Evolutionary conservation across 2,329 filamentous ascomycete genomes (phyloP).

Genomic region (Metarhizium guizhouense): DNA sequence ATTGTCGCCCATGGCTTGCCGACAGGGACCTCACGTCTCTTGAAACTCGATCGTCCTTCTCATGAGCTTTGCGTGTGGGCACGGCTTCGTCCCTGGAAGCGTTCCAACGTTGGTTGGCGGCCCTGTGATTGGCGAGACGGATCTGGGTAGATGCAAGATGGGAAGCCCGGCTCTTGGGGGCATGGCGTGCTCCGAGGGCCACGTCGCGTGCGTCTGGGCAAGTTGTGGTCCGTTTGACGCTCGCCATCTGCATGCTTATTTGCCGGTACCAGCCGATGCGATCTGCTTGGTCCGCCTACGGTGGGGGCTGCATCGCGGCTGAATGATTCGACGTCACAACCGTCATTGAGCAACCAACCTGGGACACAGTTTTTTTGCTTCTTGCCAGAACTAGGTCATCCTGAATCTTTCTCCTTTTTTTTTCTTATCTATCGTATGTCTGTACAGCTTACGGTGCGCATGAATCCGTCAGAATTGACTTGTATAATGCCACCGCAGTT

Average conservation of each 20-base stretch:
- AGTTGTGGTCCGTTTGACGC: neutral
- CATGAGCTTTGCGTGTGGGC: neutral
- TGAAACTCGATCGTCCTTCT: neutral
- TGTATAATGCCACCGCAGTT: constrained; percentile 23
- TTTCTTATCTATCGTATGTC: no score
- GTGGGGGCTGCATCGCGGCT: no score
- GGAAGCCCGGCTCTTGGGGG: neutral
- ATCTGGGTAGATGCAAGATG: neutral
- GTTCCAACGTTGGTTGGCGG: neutral
- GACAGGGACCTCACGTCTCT: neutral
- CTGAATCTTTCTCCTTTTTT: no score
- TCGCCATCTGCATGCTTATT: no score
- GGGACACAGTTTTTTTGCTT: no score
- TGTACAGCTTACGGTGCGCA: no score
- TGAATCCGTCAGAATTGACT: constrained; percentile 9
- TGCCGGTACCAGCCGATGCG: no score
- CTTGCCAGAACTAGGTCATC: no score
- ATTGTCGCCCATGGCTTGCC: constrained; percentile 1
- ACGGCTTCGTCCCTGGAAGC: neutral
- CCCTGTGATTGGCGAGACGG: constrained; percentile 1
- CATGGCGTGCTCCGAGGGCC: constrained; percentile 3
- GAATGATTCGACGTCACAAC: no score
- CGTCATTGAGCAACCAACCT: no score
- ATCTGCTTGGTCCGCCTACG: neutral
- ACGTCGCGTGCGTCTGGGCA: neutral